Percentiles rank a stretch among this genome's conserved stretches.
phyloP scores from a whole-genome alignment of 2,329 filamentous ascomycete species.

The Dactylellina leptospora region DNA sequence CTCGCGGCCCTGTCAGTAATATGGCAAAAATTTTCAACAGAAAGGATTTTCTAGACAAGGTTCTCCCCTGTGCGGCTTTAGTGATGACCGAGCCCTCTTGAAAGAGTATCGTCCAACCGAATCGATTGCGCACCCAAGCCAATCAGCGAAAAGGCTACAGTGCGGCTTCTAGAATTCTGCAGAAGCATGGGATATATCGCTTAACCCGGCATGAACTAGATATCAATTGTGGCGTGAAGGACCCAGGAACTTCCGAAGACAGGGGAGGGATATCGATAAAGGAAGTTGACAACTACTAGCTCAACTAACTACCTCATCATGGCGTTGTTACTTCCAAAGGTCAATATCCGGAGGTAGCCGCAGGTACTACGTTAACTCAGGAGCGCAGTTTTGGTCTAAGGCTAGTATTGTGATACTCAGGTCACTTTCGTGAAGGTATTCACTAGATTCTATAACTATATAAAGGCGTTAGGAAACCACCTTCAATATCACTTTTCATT shows the following conservation, averaged over 20 bases:
- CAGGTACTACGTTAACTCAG: neutral
- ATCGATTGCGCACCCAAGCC: neutral
- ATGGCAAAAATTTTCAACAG: constrained; percentile 6
- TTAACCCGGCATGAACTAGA: constrained; percentile 27
- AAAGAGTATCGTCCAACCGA: constrained; percentile 6
- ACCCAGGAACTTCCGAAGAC: constrained; percentile 37
- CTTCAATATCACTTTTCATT: constrained; percentile 7
- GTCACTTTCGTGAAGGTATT: neutral
- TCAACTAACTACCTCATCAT: constrained; percentile 32
- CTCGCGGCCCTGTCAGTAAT: neutral
- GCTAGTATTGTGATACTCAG: constrained; percentile 1
- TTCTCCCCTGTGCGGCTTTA: constrained; percentile 29
- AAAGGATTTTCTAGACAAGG: constrained; percentile 15
- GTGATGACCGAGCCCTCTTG: constrained; percentile 12
- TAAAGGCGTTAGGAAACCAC: constrained; percentile 17
- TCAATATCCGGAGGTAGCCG: constrained; percentile 43
- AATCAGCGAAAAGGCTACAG: constrained; percentile 26
- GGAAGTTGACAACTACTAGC: constrained; percentile 15
- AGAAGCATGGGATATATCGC: constrained; percentile 24
- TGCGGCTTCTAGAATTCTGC: constrained; percentile 37
- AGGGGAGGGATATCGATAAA: constrained; percentile 21
- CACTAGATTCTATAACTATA: constrained; percentile 27
- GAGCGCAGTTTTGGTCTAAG: too few relatives aligned
- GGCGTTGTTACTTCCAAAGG: constrained; percentile 18
- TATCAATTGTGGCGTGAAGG: constrained; percentile 42